Evolutionary conservation across 2,329 filamentous ascomycete genomes (phyloP), one percentile per base, ranked within the genome.

Genomic region (Teratosphaeriaceae sp.): DNA sequence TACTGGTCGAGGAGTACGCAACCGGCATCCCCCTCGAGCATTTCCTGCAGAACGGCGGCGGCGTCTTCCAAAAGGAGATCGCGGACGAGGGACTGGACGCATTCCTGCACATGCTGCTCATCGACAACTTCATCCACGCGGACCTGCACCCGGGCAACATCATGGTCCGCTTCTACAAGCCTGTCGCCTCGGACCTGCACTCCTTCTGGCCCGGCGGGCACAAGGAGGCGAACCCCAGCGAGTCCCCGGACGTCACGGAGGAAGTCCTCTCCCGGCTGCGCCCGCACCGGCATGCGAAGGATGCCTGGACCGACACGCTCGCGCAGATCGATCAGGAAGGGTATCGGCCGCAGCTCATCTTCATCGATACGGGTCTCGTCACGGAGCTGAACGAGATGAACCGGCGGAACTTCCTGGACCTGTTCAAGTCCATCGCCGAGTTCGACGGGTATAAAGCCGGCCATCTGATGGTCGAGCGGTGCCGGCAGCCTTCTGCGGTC

Each of bases 91-190:
- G 92, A 0, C 77, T 98, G 0, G 89, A 98, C 62, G 89, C 90
- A 2, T 98, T 98, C 65, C 69, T 98, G 38, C 87, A 89, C 57
- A 98, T 98, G 92, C 71, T 98, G 13, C 75, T 98, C 11, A 83
- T 98, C 29, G 92, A 98, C 65, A 98, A 98, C 63, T 98, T 98
- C 63, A 83, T 96, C 20, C 92, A 98, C 60, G 90, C 92, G 4
- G 92, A 98, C 61, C 70, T 98, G 22, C 92, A 98, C 61, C 92
- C 92, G 0, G 92, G 92, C 20, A 98, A 98, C 63, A 97, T 98
- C 67, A 97, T 98, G 89, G 90, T 98, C 36, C 88, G 94, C 50
- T 98, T 98, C 70, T 96, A 97, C 66, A 82, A 90, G 57, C 81
- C 89, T 0, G 79, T 81, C 12, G 76, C 82, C 48, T 77, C 90